phyloP scores from a whole-genome alignment of 495 filamentous ascomycete genomes.

The Talaromyces ruber region DNA sequence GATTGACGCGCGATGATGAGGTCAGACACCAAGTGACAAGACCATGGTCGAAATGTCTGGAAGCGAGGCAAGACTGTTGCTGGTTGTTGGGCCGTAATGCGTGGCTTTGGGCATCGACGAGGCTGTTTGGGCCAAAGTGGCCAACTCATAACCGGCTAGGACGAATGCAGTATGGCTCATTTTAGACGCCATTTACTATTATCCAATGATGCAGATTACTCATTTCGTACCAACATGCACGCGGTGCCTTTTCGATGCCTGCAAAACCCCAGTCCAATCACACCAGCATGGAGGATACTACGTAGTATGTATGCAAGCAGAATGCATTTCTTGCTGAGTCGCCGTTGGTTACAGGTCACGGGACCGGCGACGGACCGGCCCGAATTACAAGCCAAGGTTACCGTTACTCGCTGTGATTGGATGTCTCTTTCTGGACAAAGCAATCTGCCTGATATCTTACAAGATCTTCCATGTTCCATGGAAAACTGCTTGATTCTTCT shows the following conservation, averaged over 20 bases:
- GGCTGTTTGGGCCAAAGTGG: not conserved
- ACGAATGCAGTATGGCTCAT: not conserved
- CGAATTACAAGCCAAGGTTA: not conserved
- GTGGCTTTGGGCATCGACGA: constrained; percentile 2
- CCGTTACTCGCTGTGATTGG: not conserved
- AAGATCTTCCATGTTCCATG: not conserved
- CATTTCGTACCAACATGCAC: not conserved
- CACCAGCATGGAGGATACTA: not conserved
- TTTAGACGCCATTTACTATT: not conserved
- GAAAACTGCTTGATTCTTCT: not conserved
- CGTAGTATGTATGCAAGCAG: not conserved
- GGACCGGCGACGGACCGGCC: not conserved
- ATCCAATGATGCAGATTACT: not conserved
- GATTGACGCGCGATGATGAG: not conserved
- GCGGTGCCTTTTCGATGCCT: not conserved
- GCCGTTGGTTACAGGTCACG: not conserved
- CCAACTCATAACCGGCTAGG: not conserved
- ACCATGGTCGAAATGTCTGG: not conserved
- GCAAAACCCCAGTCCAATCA: not conserved
- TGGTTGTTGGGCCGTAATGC: constrained; percentile 1
- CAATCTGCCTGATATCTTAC: not conserved
- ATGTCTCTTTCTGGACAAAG: not conserved
- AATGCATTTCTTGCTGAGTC: not conserved
- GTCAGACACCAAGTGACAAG: not conserved
- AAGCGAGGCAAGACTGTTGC: not conserved